Evolutionary conservation across 768 basidiomycete genomes (phyloP).

Genomic region (Auricularia auricula-judae): DNA sequence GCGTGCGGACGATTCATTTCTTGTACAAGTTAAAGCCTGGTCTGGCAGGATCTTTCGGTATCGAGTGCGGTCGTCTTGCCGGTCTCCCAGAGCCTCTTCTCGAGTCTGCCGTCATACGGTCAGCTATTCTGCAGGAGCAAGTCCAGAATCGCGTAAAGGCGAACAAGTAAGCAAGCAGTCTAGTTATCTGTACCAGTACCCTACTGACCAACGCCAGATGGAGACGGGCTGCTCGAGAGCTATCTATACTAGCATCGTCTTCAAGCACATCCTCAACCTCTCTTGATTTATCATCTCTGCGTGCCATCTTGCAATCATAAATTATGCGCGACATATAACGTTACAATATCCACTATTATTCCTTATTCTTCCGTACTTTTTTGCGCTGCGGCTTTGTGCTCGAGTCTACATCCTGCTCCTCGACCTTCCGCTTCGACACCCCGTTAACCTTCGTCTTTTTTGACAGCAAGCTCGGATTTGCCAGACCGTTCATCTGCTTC

Average conservation of each 20-base stretch:
- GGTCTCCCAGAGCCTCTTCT: conserved; percentile 67
- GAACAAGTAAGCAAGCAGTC: conserved; percentile 3
- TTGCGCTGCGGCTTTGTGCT: conserved; percentile 32
- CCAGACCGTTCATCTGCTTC: conserved; percentile 40
- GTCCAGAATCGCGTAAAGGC: conserved; percentile 21
- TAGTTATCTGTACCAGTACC: not conserved
- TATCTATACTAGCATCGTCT: not conserved
- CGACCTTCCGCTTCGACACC: conserved; percentile 30
- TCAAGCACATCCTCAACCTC: not conserved
- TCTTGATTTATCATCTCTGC: not conserved
- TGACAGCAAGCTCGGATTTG: conserved; percentile 1
- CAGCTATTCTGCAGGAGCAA: conserved; percentile 41
- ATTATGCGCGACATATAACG: not conserved
- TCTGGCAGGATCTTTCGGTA: conserved; percentile 78
- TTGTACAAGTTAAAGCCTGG: conserved; percentile 67
- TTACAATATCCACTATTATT: conserved; percentile 7
- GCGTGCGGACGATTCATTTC: conserved; percentile 74
- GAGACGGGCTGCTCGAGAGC: not conserved
- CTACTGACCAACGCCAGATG: not conserved
- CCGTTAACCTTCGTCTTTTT: conserved; percentile 9
- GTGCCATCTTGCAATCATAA: not conserved
- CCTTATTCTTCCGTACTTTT: conserved; percentile 32
- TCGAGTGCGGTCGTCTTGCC: conserved; percentile 86
- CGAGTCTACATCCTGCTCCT: conserved; percentile 16
- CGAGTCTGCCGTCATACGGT: conserved; percentile 39